Conservation (phyloP, 129 eudicot genomes). For the Escallonia rubra region DNA sequence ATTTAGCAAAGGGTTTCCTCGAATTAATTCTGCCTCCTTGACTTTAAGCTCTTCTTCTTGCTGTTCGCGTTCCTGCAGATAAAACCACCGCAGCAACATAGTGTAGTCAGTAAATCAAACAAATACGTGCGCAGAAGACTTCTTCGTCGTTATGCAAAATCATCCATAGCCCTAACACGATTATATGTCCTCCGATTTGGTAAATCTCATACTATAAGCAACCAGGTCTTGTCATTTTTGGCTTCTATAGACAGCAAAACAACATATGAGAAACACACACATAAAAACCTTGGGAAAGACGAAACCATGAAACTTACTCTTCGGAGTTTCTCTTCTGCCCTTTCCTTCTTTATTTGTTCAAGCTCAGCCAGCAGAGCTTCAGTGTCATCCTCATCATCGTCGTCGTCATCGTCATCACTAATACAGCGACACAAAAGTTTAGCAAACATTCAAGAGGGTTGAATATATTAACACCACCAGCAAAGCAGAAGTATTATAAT, state of each 20-base stretch:
- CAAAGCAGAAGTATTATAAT: too few relatives aligned
- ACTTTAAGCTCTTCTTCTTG: constrained; percentile 87
- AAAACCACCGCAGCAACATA: not conserved
- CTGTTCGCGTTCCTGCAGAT: constrained; percentile 61
- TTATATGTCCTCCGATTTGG: not conserved
- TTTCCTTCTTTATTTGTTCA: constrained; percentile 81
- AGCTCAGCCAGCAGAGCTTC: constrained; percentile 98
- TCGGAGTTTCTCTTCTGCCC: constrained; percentile 79
- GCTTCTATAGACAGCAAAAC: too few relatives aligned
- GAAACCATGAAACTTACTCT: constrained; percentile 39
- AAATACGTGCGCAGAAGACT: not conserved
- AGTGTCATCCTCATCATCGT: constrained; percentile 93
- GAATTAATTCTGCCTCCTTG: constrained; percentile 79
- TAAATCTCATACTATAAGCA: not conserved
- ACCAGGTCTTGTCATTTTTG: too few relatives aligned
- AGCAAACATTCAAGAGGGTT: not conserved
- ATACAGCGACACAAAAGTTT: constrained; percentile 5
- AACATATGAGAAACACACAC: too few relatives aligned
- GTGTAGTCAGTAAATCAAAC: not conserved
- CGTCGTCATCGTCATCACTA: constrained; percentile 64
- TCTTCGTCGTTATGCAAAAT: not conserved
- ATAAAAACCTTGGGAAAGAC: too few relatives aligned
- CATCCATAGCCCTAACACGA: not conserved
- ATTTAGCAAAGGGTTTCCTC: constrained; percentile 90
- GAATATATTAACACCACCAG: not conserved